Evolutionary conservation across 1,284 basidiomycete species (phyloP), one percentile per base, ranked within the genome.

Genomic region (Hymenochaete sp.): DNA sequence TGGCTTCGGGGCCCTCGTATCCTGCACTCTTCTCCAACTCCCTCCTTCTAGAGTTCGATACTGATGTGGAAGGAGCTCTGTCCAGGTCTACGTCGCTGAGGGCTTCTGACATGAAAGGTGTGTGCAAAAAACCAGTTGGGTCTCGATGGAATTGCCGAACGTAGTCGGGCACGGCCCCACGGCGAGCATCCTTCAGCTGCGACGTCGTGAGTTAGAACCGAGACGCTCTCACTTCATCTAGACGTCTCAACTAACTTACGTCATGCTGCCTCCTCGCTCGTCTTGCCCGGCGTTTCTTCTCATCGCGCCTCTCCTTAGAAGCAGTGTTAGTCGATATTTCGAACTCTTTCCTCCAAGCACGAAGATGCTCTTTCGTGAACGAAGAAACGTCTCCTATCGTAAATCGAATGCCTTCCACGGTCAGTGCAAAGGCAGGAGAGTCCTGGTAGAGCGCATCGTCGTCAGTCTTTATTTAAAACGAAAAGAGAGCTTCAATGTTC

Each of bases 41-140:
- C 2, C 35, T 5, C n/a, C 14, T 25, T 9, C 8, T 43, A 22
- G 5, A 11, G 13, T 4, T 6, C n/a, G 27, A 19, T 16, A 16
- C 18, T 4, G 13, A 37, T 25, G 31, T 46, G 4, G 29, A 16
- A 14, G 39, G 13, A 19, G 39, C 44, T 9, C n/a, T 21, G 7
- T 11, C 24, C 13, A 14, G 6, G 10, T 46, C 44, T 13, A 39
- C n/a, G 11, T 39, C 26, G 27, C 44, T 46, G 14, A 40, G 5
- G 3, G 29, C 18, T 3, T 46, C 44, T 8, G 44, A 31, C 44
- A 46, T 46, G 27, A 28, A 46, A 16, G 39, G 38, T 7, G 44
- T 39, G 8, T 29, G n/a, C 24, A 39, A 22, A 19, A 46, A 28
- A n/a, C n/a, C 11, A 19, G 18, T 21, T 4, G 19, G 8, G 10